These are phyloP conservation scores for Tritrichomonas musculus DNA, from an alignment of 208 protist genomes.

Conservation along the genomic window DNA sequence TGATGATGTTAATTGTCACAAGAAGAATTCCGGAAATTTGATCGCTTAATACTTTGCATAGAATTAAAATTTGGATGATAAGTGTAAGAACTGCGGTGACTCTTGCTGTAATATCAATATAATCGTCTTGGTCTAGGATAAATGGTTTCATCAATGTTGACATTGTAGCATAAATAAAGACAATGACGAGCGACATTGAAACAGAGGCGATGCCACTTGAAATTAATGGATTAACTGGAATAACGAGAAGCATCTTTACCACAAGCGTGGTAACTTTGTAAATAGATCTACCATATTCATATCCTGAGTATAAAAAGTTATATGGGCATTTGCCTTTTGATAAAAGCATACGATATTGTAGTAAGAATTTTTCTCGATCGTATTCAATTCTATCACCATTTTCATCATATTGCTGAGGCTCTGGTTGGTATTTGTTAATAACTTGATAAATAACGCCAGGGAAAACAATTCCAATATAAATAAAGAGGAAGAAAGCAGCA, in stretches of 20 bases:
- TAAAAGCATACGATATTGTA: not conserved
- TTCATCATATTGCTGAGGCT: not conserved
- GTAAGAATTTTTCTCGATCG: not conserved
- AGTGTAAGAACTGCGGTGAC: not conserved
- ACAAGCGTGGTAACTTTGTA: constrained; percentile 28
- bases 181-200: not conserved
- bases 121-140: constrained; percentile 18
- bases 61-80: not conserved
- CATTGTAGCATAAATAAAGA: not conserved
- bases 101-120: not conserved
- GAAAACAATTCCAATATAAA: not conserved
- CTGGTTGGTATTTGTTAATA: constrained; percentile 22
- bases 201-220: not conserved
- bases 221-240: not conserved
- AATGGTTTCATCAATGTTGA: not conserved
- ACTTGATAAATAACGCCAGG: not conserved
- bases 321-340: not conserved
- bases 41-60: not conserved
- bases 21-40: not conserved
- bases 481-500: not conserved
- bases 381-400: not conserved
- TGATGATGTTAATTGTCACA: not conserved
- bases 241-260: not conserved
- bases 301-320: not conserved
- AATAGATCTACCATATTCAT: not conserved